Evolutionary conservation across 305 asterid genomes (phyloP), one percentile per base, ranked within the genome.

Genomic region (Fraxinus sp.): DNA sequence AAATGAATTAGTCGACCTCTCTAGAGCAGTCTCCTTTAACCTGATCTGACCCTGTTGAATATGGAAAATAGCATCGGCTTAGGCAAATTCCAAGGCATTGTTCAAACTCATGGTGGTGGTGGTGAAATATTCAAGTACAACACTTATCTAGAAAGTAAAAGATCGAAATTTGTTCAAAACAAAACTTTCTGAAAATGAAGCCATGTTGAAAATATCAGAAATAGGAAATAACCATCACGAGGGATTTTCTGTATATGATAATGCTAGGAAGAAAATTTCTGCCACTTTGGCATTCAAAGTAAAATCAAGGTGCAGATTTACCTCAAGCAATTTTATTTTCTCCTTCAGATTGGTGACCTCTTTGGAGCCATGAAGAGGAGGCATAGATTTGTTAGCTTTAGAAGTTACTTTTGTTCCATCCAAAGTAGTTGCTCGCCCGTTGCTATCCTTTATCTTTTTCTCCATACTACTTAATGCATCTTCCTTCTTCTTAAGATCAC

Each of bases 321-420:
- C 99, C 98, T 96, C 97, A 11, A 96, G 97, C 88, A 87, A 76
- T 85, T 90, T 90, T 79, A 96, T 89, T 87, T 88, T 94, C 88
- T 93, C 98, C 91, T 91, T 88, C 64, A 93, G 91, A 86, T 87
- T 88, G n/a, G 88, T 84, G 81, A 87, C 87, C 84, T 91, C 98
- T 84, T 89, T 88, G 78, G 91, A 80, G 66, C 87, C 88, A 71
- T 77, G 88, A 79, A 89, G 74, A 71, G 79, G 71, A 8, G 83
- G 71, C 80, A 74, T 64, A 6, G 82, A 76, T 72, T 87, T 94
- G 80, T 86, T 86, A 49, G 85, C 84, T 83, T 84, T 87, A n/a
- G 87, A 83, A 82, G 73, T 20, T 82, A 83, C 71, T 86, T 83
- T 86, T 22, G 35, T 79, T 74, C 83, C 89, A 76, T 89, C 90